Evolutionary conservation across 371 early-diverging fungal genomes (phyloP), one percentile per base, ranked within the genome.

Genomic region (Mortierella sp.): DNA sequence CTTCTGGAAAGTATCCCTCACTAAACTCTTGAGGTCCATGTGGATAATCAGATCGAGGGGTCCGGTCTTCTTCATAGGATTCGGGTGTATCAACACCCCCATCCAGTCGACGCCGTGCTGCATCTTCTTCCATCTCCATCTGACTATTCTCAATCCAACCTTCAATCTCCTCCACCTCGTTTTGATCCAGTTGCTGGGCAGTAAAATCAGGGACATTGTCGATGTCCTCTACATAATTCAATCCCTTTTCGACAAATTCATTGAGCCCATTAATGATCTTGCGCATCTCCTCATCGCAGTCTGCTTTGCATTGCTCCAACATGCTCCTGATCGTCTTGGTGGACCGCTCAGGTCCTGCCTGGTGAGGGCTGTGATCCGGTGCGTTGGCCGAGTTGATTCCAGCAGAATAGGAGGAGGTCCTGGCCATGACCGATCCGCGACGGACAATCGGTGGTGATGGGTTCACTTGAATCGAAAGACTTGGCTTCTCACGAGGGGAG

Each of bases 201-300:
- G 64, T 60, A 57, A 74, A 80, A 6, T 81, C 72, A 2, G 75
- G 80, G 62, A 62, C 75, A 50, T 70, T 82, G 62, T 70, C 83
- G 60, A 73, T 55, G 44, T 87, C 83, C 61, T 88, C 88, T 16
- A 87, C 87, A 57, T 89, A 90, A 46, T 89, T 86, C 47, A 92
- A 74, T 1, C 85, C 87, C 30, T 82, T 84, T 68, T 94, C 93
- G 9, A 92, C 92, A 55, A 87, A 89, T 59, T 91, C 90, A 52
- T 90, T 90, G 15, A 94, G 74, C 18, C 91, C 93, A 48, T 89
- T 85, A 58, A 93, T 90, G 61, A 95, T 90, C 21, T 84, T 80
- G n/a, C 90, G 81, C 81, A 81, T 75, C 60, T 71, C 72, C 25
- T 81, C 81, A 26, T 81, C 75, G 37, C 75, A 81, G 9, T 75